A percentile compares a stretch with the other conserved stretches of the same genome.
Conservation (phyloP, 2,329 filamentous ascomycete genomes). For the Calonectria fujianensis region DNA sequence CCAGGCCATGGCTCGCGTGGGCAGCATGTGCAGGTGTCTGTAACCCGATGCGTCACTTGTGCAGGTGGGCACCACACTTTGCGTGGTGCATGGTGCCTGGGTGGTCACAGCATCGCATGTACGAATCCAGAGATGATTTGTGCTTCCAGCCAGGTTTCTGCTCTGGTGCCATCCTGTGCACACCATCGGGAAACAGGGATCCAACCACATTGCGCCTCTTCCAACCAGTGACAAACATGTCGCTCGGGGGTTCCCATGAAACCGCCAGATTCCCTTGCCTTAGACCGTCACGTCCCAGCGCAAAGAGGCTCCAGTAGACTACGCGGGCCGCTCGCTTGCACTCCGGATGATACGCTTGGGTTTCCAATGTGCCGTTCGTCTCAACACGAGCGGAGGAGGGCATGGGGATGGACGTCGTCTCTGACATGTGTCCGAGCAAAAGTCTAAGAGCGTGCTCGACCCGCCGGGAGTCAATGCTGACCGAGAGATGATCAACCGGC, state of each 20-base stretch:
- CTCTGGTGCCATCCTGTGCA: slow-evolving; percentile 29
- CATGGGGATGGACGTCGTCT: slow-evolving; percentile 12
- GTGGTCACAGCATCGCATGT: slow-evolving; percentile 31
- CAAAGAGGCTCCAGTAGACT: slow-evolving; percentile 22
- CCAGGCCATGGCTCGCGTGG: slow-evolving; percentile 52
- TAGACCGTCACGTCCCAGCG: background rate
- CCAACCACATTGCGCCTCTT: background rate
- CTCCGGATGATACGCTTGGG: slow-evolving; percentile 34
- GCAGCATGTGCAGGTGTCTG: slow-evolving; percentile 44
- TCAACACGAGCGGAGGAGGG: slow-evolving; percentile 17
- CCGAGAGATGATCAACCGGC: slow-evolving; percentile 39
- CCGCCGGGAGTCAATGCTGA: slow-evolving; percentile 30
- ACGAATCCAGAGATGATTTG: slow-evolving; percentile 28
- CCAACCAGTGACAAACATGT: slow-evolving; percentile 5
- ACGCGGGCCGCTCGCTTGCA: slow-evolving; percentile 37
- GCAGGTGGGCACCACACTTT: slow-evolving; percentile 31
- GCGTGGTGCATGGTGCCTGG: slow-evolving; percentile 35
- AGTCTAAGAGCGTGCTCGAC: slow-evolving; percentile 32
- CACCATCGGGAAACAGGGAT: slow-evolving; percentile 29
- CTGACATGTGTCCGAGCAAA: slow-evolving; percentile 32
- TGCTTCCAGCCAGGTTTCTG: slow-evolving; percentile 28
- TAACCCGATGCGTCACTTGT: slow-evolving; percentile 43
- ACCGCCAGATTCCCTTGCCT: slow-evolving; percentile 1
- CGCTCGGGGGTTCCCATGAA: slow-evolving; percentile 14
- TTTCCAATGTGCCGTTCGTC: slow-evolving; percentile 26